These are phyloP conservation scores for Venturia effusa DNA, from an alignment of 2,329 filamentous ascomycete species.

Conservation along the genomic window DNA sequence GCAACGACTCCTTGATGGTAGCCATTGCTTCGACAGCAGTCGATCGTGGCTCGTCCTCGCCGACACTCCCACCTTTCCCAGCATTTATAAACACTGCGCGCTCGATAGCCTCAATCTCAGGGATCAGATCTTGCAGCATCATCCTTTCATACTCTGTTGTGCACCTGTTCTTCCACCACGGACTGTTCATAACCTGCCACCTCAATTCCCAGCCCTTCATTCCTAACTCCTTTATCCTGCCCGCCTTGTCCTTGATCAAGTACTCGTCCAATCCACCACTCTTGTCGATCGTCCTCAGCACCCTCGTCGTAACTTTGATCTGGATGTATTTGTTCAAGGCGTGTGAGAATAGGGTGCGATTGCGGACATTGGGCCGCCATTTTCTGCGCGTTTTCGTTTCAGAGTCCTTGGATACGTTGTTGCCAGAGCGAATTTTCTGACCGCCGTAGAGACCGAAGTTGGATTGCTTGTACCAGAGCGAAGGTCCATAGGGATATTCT, in stretches of 20 bases:
- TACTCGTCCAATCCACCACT: conserved; percentile 87
- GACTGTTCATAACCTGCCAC: conserved; percentile 80
- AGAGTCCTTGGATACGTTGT: conserved; percentile 59
- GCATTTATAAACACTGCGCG: background rate
- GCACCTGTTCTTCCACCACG: conserved; percentile 52
- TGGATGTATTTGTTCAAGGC: conserved; percentile 53
- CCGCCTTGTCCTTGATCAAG: conserved; percentile 67
- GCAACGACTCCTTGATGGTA: background rate
- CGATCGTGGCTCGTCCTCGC: background rate
- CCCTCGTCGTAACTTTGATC: conserved; percentile 57
- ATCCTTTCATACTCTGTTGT: conserved; percentile 50
- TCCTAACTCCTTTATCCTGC: conserved; percentile 74
- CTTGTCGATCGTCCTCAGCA: conserved; percentile 60
- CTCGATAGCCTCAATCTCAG: conserved; percentile 5
- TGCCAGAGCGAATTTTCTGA: conserved; percentile 65
- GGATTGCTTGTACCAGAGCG: conserved; percentile 66
- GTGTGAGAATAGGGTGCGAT: conserved; percentile 56
- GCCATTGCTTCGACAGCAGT: background rate
- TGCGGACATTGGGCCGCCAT: conserved; percentile 65
- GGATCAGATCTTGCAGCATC: conserved; percentile 9
- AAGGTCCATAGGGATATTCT: conserved; percentile 61
- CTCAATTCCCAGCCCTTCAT: conserved; percentile 82
- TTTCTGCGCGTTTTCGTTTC: conserved; percentile 59
- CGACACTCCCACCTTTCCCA: background rate
- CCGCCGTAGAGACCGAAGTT: conserved; percentile 64